Percentiles rank a stretch among this genome's conserved stretches.
Evolutionary conservation across 208 protist genomes (phyloP).

Genomic region (Kentomonas sorsogonicus): DNA sequence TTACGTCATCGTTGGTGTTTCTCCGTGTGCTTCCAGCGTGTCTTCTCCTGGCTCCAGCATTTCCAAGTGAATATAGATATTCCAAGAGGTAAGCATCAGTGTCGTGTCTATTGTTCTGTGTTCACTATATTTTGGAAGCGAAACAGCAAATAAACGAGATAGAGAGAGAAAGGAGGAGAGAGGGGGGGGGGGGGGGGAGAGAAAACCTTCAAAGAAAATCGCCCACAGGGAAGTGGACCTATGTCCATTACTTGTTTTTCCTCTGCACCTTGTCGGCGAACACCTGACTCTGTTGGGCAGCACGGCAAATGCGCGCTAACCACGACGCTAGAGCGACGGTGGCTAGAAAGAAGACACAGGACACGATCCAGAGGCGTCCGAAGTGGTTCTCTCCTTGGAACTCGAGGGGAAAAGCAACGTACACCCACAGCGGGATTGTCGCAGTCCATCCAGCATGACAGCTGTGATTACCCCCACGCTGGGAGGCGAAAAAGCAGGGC

Average conservation of each 20-base stretch:
- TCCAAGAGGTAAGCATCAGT: no score
- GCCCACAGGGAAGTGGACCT: neutral
- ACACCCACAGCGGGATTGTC: conserved; percentile 81
- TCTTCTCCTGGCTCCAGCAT: no score
- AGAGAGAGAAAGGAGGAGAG: neutral
- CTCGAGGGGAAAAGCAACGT: conserved; percentile 70
- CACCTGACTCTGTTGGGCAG: conserved; percentile 13
- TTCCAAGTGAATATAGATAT: no score
- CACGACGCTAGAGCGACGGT: conserved; percentile 61
- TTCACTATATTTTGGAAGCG: neutral
- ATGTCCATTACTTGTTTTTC: no score
- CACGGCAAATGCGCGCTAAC: conserved; percentile 50
- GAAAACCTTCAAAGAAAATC: neutral
- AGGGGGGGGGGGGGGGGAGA: neutral
- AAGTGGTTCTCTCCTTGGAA: conserved; percentile 80
- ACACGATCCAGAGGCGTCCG: conserved; percentile 70
- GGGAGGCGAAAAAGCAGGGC: no score
- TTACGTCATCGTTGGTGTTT: no score
- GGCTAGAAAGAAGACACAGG: conserved; percentile 82
- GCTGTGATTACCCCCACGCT: conserved; percentile 11
- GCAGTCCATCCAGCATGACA: conserved; percentile 43
- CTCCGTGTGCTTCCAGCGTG: no score
- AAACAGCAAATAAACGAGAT: conserved; percentile 4
- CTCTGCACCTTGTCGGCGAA: neutral
- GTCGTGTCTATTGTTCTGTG: neutral